These are phyloP conservation scores for Asclepias syriaca DNA, from an alignment of 257 asterid species.

Conservation along the genomic window DNA sequence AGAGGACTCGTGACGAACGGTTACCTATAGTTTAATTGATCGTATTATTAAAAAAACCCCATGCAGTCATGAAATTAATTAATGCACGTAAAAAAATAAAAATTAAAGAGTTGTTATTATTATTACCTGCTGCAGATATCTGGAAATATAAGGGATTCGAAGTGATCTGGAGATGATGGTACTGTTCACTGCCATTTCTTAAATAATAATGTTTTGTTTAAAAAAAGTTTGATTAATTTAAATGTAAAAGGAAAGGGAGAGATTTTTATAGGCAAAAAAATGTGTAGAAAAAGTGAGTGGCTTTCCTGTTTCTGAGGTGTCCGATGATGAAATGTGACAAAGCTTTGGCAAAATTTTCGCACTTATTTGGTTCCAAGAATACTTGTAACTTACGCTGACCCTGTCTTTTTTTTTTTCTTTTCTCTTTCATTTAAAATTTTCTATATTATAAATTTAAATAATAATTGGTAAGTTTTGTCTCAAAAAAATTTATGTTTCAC, in stretches of 20 bases:
- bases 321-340: neutral
- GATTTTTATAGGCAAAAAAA: constrained; percentile 22
- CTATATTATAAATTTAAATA: no score
- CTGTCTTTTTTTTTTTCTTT: no score
- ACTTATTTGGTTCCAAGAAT: neutral
- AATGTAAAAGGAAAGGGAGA: neutral
- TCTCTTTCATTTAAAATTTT: no score
- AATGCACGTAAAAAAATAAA: no score
- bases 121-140: constrained; percentile 39
- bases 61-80: no score
- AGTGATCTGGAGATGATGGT: constrained; percentile 29
- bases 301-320: constrained; percentile 16
- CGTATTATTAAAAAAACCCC: no score
- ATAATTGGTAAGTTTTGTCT: no score
- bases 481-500: no score
- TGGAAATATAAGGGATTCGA: constrained; percentile 22
- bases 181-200: constrained; percentile 34
- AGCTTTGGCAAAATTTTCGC: constrained; percentile 24
- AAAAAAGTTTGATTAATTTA: neutral
- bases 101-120: no score
- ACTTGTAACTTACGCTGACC: constrained; percentile 18
- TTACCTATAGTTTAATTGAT: constrained; percentile 13
- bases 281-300: neutral
- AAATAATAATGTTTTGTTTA: constrained; percentile 25
- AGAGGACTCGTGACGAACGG: constrained; percentile 24